Conservation (phyloP, 805 yeast genomes). For the Candida maris region DNA sequence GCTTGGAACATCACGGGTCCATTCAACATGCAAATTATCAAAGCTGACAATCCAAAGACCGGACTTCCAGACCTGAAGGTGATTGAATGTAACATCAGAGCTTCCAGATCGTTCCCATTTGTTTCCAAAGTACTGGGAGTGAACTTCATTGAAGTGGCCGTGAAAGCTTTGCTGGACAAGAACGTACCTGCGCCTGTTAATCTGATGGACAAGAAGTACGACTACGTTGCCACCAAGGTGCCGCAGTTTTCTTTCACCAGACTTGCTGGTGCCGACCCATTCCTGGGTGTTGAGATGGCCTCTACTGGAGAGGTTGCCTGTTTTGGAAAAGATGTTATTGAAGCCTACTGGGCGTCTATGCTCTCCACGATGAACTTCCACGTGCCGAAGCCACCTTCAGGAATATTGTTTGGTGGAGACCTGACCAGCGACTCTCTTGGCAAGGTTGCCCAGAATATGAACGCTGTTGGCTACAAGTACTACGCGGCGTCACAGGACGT, state of each 20-base stretch:
- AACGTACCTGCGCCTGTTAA: constrained; percentile 76
- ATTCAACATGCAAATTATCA: constrained; percentile 95
- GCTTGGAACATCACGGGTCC: constrained; percentile 98
- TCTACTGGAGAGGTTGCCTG: constrained; percentile 99
- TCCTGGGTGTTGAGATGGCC: constrained; percentile 98
- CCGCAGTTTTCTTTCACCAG: constrained; percentile 99
- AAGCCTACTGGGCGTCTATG: constrained; percentile 97
- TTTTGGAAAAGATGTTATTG: constrained; percentile 79
- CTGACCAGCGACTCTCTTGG: constrained; percentile 66
- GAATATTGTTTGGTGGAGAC: constrained; percentile 94
- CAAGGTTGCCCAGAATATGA: constrained; percentile 63
- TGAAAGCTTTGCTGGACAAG: constrained; percentile 74
- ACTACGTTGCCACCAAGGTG: constrained; percentile 92
- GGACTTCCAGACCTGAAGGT: constrained; percentile 75
- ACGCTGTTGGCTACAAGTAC: constrained; percentile 75
- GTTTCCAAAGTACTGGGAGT: constrained; percentile 94
- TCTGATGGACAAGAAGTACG: constrained; percentile 70
- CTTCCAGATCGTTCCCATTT: constrained; percentile 98
- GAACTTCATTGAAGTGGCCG: constrained; percentile 93
- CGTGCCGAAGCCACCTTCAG: constrained; percentile 86
- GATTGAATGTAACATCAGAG: constrained; percentile 97
- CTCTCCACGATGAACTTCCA: constrained; percentile 97
- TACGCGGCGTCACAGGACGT: constrained; percentile 75
- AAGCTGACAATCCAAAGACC: constrained; percentile 60
- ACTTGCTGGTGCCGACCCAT: constrained; percentile 99